Percentiles rank a stretch among this genome's conserved stretches.
phyloP scores from a whole-genome alignment of 179 eudicot species.

The Heliamphora pulchella region DNA sequence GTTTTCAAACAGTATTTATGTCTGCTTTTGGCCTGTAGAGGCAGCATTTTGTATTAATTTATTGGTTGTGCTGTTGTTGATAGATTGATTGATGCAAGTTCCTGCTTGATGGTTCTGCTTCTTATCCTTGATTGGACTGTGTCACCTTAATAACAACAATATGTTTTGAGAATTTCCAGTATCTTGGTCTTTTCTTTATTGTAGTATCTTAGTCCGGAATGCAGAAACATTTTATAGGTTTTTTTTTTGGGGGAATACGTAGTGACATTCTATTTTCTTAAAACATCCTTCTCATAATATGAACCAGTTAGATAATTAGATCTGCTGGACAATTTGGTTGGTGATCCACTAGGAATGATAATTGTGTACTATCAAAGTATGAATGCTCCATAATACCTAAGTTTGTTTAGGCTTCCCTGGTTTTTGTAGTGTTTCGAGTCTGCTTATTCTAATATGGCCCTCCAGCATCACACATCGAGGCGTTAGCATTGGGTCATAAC shows the following conservation, averaged over 20 bases:
- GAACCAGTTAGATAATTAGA: background rate
- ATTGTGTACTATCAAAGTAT: background rate
- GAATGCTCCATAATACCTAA: background rate
- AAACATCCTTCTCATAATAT: background rate
- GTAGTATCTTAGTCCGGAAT: background rate
- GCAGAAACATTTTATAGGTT: background rate
- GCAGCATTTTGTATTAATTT: background rate
- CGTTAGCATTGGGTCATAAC: no score
- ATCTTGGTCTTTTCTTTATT: background rate
- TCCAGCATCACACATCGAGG: background rate
- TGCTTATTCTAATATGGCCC: background rate
- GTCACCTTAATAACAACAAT: background rate
- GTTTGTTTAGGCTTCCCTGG: background rate
- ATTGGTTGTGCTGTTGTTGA: background rate
- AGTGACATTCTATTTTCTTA: background rate
- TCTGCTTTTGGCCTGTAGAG: background rate
- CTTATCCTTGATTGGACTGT: background rate
- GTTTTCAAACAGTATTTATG: background rate
- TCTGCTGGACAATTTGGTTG: background rate
- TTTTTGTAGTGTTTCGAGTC: background rate
- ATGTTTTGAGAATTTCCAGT: background rate
- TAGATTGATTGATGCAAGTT: background rate
- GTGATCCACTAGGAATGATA: background rate
- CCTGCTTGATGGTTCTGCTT: background rate
- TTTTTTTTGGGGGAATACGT: no score